Evolutionary conservation across 2,329 filamentous ascomycete species (phyloP).

Genomic region (Fusarium sp.): DNA sequence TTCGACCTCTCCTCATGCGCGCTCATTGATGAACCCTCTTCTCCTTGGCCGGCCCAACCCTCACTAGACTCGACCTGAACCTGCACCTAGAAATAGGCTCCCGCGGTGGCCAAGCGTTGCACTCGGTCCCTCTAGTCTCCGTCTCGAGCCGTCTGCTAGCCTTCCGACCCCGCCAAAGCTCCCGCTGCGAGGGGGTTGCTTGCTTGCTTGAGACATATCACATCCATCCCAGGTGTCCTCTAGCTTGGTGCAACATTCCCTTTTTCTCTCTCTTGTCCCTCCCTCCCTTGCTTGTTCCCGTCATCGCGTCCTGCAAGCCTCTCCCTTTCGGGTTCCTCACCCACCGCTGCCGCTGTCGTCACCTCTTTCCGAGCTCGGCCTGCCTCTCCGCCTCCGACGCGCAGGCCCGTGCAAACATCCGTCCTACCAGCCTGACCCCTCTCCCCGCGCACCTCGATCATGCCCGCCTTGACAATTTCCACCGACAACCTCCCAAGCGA

Average conservation of each 20-base stretch:
- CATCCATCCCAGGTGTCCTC: slow-evolving; percentile 1
- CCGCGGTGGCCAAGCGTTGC: background rate
- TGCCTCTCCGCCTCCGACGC: slow-evolving; percentile 10
- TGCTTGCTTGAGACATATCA: slow-evolving; percentile 15
- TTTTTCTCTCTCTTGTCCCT: background rate
- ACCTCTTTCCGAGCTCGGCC: slow-evolving; percentile 24
- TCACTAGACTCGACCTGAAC: background rate
- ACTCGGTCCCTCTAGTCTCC: background rate
- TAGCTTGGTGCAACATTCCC: background rate
- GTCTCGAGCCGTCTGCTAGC: background rate
- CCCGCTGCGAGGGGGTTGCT: slow-evolving; percentile 4
- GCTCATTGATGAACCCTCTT: background rate
- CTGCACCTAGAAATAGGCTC: background rate
- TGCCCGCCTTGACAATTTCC: slow-evolving; percentile 50
- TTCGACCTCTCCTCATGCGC: background rate
- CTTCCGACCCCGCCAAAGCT: slow-evolving; percentile 22
- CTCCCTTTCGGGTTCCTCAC: slow-evolving; percentile 14
- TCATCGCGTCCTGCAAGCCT: background rate
- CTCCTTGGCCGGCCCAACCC: background rate
- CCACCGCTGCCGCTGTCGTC: slow-evolving; percentile 5
- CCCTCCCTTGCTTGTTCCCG: slow-evolving; percentile 3
- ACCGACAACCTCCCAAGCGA: slow-evolving; percentile 44
- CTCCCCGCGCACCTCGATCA: slow-evolving; percentile 28
- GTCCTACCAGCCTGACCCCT: slow-evolving; percentile 10
- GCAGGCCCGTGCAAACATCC: slow-evolving; percentile 11